Conservation (phyloP, 129 eudicot species). For the Arctium minus region DNA sequence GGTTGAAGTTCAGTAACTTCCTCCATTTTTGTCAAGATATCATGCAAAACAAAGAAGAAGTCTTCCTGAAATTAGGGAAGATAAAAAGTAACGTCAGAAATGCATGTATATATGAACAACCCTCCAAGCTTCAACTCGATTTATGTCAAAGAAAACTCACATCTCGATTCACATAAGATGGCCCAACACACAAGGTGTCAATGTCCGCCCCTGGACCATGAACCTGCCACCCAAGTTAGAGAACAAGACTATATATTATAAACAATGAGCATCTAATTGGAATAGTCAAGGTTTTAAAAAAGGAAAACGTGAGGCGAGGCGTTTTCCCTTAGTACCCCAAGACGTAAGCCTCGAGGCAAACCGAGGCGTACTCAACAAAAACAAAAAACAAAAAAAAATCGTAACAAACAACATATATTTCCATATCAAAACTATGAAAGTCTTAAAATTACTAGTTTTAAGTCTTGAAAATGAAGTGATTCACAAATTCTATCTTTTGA, state of each 20-base stretch:
- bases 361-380: not conserved
- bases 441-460: not conserved
- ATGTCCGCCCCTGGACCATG: slow-evolving; percentile 97
- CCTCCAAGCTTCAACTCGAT: not conserved
- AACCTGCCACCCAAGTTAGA: slow-evolving; percentile 47
- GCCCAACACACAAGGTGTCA: slow-evolving; percentile 87
- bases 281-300: not conserved
- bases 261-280: not conserved
- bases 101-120: not conserved
- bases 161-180: slow-evolving; percentile 84
- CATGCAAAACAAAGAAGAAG: slow-evolving; percentile 62
- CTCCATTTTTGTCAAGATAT: slow-evolving; percentile 54
- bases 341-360: not conserved
- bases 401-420: not conserved
- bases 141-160: slow-evolving; percentile 23
- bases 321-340: not conserved
- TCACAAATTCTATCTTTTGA: not conserved
- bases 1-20: slow-evolving; percentile 86
- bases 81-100: not conserved
- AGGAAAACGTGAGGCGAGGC: not conserved
- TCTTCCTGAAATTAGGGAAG: slow-evolving; percentile 38
- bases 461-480: not conserved
- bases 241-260: not conserved
- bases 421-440: not conserved
- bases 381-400: not conserved